Base-by-base conservation (phyloP, 2,329 filamentous ascomycete genomes). In the Penicillium sp. region DNA sequence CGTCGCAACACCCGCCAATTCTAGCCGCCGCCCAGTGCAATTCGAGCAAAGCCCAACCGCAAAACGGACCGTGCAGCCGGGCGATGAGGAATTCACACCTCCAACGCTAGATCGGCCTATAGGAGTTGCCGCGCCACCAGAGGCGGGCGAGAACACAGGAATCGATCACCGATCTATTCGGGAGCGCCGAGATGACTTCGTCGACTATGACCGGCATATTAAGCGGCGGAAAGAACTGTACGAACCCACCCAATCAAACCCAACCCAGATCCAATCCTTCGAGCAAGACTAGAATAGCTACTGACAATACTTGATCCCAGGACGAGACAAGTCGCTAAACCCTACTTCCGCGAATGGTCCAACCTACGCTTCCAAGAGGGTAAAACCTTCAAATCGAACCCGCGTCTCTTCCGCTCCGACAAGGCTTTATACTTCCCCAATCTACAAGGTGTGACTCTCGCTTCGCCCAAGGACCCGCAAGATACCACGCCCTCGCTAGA, bases 321-420 rank as follows among this genome's bases (percentile, higher is more conserved):
- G 47, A 89, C 89, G 37, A 81, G 84, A 60, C 85, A 91, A 70
- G 87, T 95, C 67, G 79, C 87, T 17, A 89, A 90, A 52, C 92
- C 93, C 2, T 99, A 99, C 75, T 99, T 96, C 77, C 89, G 91
- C 71, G 93, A 99, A 80, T 97, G 91, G 89, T 84, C 84, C 53
- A 94, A 95, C 74, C 83, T 97, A 72, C 82, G 87, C 60, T 87
- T 94, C 59, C 75, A 81, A 75, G 85, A 91, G 64, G 94, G 94
- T 66, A 99, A 99, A 75, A 91, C 91, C 20, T 99, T 97, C 75
- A 78, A 93, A 45, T 86, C 91, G 17, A 93, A 93, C 30, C 84
- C 89, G 3, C 81, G 88, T n/a, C 81, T 93, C 42, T 97, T 97
- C 80, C 88, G 86, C 66, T 82, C 82, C 59, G 90, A 95, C 32